Evolutionary conservation across 2,329 filamentous ascomycete genomes (phyloP), one percentile per base, ranked within the genome.

Genomic region (Eutypella sp.): DNA sequence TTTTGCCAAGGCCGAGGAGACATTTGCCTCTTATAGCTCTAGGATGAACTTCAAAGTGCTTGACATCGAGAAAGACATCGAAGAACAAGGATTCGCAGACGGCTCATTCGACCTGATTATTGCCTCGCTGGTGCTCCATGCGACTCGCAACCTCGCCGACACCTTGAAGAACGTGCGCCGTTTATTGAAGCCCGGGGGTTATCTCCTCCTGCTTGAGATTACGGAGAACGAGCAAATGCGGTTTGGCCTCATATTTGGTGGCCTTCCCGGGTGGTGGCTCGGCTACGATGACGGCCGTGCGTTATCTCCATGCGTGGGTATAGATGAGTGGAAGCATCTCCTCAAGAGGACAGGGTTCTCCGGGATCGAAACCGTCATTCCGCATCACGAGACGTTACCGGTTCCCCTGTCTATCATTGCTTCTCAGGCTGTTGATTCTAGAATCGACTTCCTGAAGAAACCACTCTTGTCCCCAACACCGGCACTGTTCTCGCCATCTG

Each of bases 21-120:
- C 51, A 11, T 63, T 70, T 39, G 47, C 51, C 3, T 31, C 45
- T 3, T 55, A 62, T 29, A 47, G 46, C 2, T 44, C 58, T 2
- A 56, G 56, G 18, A 62, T 72, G 54, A 49, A 50, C 4, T 71
- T 61, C 53, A 56, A 58, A 25, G 47, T 54, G 1, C 49, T 60
- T 1, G 60, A 72, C 44, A 48, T 67, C 5, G 58, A 63, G 18
- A 49, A 58, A 15, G 49, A 59, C 31, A 52, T 58, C 5, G 13
- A 40, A 0, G 44, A 40, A 2, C 68, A 72, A 46, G 67, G 65
- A 0, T 68, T 47, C 11, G 34, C 41, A 11, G 20, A 24, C 2
- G 15, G 52, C n/a, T 48, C 50, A 2, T 66, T 60, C 44, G 66
- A 68, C 34, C 24, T 69, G 8, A 47, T 69, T 3, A 53, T 69